phyloP scores from a whole-genome alignment of 2,329 filamentous ascomycete genomes.

The Fusarium longipes region DNA sequence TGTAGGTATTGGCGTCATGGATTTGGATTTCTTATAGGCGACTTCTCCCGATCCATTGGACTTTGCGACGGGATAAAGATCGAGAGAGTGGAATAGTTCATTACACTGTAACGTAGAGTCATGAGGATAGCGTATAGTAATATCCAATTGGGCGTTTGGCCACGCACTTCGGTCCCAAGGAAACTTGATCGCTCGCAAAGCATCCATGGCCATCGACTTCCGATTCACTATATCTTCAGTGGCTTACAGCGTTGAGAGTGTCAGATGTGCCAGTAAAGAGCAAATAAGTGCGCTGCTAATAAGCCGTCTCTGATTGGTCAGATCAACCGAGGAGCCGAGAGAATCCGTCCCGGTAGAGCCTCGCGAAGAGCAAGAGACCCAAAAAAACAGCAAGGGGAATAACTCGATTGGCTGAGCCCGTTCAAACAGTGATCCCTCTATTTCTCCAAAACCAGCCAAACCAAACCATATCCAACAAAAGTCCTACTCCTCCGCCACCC shows the following conservation, averaged over 20 bases:
- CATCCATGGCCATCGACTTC: constrained; percentile 21
- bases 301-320: constrained; percentile 50
- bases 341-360: constrained; percentile 45
- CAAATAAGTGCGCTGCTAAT: constrained; percentile 43
- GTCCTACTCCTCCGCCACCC: constrained; percentile 45
- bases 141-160: constrained; percentile 25
- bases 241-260: constrained; percentile 24
- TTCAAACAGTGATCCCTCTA: constrained; percentile 14
- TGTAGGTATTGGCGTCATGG: constrained; percentile 37
- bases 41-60: constrained; percentile 32
- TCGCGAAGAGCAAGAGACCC: constrained; percentile 39
- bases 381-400: constrained; percentile 44
- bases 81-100: neutral
- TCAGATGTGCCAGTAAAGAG: constrained; percentile 9
- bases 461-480: constrained; percentile 37
- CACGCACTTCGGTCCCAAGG: constrained; percentile 1
- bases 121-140: neutral
- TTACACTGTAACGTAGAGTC: neutral
- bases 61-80: constrained; percentile 7
- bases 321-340: constrained; percentile 52
- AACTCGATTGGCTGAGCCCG: constrained; percentile 41
- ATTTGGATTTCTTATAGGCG: constrained; percentile 24
- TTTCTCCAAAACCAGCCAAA: constrained; percentile 22
- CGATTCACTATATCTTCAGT: constrained; percentile 31
- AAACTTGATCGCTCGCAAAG: constrained; percentile 3